Evolutionary conservation across 140 eudicot species (phyloP), one percentile per base, ranked within the genome.

Genomic region (Anethum foeniculum): DNA sequence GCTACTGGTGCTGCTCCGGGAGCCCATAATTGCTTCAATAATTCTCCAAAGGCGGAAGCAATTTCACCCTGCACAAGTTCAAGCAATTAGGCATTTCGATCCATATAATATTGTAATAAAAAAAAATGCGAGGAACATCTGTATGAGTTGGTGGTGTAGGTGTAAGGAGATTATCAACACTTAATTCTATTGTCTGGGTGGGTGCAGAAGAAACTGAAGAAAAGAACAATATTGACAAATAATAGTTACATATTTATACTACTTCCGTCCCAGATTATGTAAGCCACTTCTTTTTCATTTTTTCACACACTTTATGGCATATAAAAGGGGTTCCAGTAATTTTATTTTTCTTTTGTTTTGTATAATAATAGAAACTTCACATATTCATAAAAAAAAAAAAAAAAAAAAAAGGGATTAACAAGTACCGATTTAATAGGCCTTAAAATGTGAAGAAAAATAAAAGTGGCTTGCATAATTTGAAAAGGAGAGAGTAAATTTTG

Each of bases 41-140:
- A 80, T 77, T 90, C 97, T 60, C 98, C 98, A 87, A 94, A 94
- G 19, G 97, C 93, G 65, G 83, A 77, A 83, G 98, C 97, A 79
- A 94, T 93, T 88, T 90, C 91, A 60, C 98, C 97, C 98, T 94
- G 91, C 41, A 80, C 30, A 83, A 79, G 74, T 28, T 23, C 43
- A 6, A 77, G 77, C 71, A 4, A 46, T 27, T 38, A 38, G 30
- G 38, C 18, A 21, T 13, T 28, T 0, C 8, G 25, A 12, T 44
- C 69, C 23, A 78, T 27, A 25, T 23, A 30, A 4, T 38, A 18
- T 79, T 68, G 2, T 34, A 14, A 14, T 14, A 32, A 68, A 10
- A 11, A 47, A 47, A 67, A 34, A 3, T 34, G 19, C 32, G 54
- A 36, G 56, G 18, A 86, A 71, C 60, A 73, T 69, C 79, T 48